phyloP scores from a whole-genome alignment of 106 monocot genomes.

The Dendrobium officinale region DNA sequence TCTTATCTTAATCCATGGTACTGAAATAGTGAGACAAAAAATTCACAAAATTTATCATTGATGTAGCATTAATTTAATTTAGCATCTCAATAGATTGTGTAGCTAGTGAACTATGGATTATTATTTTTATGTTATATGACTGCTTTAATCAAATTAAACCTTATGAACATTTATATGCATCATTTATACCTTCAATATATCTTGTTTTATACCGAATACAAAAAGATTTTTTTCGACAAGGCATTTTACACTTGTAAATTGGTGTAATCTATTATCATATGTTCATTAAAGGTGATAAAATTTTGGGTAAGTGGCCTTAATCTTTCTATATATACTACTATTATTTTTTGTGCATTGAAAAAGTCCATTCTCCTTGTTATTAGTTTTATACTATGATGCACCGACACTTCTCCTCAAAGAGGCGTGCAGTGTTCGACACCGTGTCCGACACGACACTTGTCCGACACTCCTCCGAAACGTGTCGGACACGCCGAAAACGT shows the following conservation, averaged over 20 bases:
- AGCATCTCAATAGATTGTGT: background rate
- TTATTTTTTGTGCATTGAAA: too few species aligned
- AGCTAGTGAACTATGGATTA: background rate
- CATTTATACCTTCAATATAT: background rate
- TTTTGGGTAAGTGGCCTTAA: too few species aligned
- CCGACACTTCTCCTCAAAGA: too few species aligned
- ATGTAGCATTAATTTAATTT: conserved; percentile 6
- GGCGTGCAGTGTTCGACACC: too few species aligned
- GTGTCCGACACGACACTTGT: too few species aligned
- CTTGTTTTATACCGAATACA: background rate
- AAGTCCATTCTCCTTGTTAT: too few species aligned
- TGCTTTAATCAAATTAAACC: background rate
- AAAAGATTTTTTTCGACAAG: background rate
- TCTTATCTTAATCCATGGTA: background rate
- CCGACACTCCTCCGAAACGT: too few species aligned
- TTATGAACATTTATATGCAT: background rate
- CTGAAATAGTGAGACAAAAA: background rate
- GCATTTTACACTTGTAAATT: background rate
- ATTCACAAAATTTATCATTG: background rate
- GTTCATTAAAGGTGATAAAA: too few species aligned
- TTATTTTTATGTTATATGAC: background rate
- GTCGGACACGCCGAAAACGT: too few species aligned
- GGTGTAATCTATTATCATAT: background rate
- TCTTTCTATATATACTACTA: too few species aligned
- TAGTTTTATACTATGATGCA: too few species aligned